Conservation (phyloP, 345 rosid species). For the Bruguiera parviflora region DNA sequence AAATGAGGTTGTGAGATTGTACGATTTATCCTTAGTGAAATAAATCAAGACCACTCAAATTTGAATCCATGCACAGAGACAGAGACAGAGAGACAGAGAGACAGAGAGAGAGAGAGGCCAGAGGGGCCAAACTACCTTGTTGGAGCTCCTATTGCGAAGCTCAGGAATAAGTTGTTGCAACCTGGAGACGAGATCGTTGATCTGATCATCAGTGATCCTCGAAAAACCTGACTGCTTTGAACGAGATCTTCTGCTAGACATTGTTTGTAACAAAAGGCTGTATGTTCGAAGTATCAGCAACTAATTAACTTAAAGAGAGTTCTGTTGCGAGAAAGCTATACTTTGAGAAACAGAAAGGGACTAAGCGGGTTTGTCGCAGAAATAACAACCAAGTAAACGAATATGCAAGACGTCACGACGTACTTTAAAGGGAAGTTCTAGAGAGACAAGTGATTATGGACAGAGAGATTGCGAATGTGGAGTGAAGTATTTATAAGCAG, state of each 20-base stretch:
- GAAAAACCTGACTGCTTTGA: slow-evolving; percentile 62
- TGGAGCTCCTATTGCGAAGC: slow-evolving; percentile 62
- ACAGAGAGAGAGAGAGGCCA: background rate
- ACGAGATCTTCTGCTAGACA: slow-evolving; percentile 89
- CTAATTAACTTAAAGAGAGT: background rate
- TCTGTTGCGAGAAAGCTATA: background rate
- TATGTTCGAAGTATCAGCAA: slow-evolving; percentile 6
- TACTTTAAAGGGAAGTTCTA: slow-evolving; percentile 18
- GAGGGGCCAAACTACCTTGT: slow-evolving; percentile 48
- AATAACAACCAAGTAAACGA: background rate
- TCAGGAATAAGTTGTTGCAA: slow-evolving; percentile 90
- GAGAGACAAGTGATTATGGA: slow-evolving; percentile 10
- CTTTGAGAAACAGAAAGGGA: slow-evolving; percentile 1
- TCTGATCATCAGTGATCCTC: slow-evolving; percentile 76
- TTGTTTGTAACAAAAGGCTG: slow-evolving; percentile 19
- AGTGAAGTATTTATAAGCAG: background rate
- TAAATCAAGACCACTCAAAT: slow-evolving; percentile 45
- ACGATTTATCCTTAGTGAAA: slow-evolving; percentile 38
- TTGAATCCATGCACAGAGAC: background rate
- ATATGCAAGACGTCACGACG: background rate
- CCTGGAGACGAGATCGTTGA: slow-evolving; percentile 69
- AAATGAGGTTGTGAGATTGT: slow-evolving; percentile 42
- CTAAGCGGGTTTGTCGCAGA: slow-evolving; percentile 1
- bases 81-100: background rate
- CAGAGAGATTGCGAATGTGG: slow-evolving; percentile 8